Base-by-base conservation (phyloP, 257 asterid species). In the Petunia secreta region DNA sequence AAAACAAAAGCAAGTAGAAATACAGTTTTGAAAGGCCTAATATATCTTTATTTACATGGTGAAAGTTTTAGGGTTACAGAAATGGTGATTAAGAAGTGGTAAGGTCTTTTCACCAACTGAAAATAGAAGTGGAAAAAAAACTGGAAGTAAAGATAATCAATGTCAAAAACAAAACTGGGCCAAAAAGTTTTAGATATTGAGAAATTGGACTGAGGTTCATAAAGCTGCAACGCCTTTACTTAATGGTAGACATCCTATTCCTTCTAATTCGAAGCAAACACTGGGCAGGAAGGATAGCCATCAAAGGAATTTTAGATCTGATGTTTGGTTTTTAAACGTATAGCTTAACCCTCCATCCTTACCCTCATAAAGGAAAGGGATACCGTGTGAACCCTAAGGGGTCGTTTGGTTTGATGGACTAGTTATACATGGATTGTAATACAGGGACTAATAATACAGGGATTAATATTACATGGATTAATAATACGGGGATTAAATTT, bases 91-190 rank as follows among this genome's bases (percentile, higher is more conserved):
- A 58, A 69, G 76, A 1, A 69, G 58, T 69, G 4, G 41, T 67
- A 10, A 16, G 76, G 41, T 69, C 5, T 25, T 68, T 10, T 2
- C 76, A 16, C 76, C n/a, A 46, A 46, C 41, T 46, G 58, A 25
- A 69, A 9, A 69, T 25, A 46, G 25, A 25, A 71, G 60, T 7
- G 3, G 59, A 46, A 54, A 68, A 7, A 69, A 67, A 46, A 68
- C 58, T 69, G 76, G 25, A 69, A 69, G 58, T 16, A 69, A 3
- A 4, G 55, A 66, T 7, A n/a, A 68, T 68, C 57, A 44, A 69
- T 46, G 59, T 53, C 15, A 68, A 8, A 25, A 25, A 46, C 38
- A 68, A n/a, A 68, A 68, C 55, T n/a, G 25, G 15, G 75, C 16
- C 15, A 68, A 44, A 46, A 68, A 43, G 8, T 3, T 71, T 48